Conservation (phyloP, 352 stramenopile species). For the Thalassiosira mediterranea region DNA sequence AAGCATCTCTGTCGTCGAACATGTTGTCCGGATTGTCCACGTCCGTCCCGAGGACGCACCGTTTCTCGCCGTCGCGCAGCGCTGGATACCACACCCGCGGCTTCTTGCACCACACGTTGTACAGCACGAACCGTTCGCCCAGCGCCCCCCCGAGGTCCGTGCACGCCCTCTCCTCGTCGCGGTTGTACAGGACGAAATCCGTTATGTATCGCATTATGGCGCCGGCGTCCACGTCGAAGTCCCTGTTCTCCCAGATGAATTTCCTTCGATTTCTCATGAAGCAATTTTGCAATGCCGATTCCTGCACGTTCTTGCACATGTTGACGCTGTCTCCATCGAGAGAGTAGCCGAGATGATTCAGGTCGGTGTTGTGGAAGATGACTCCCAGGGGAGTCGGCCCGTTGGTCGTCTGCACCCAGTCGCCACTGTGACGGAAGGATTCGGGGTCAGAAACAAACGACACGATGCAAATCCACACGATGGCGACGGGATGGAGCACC, state of each 20-base stretch:
- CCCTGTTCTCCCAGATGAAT: slow-evolving; percentile 39
- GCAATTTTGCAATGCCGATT: slow-evolving; percentile 18
- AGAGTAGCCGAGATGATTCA: slow-evolving; percentile 34
- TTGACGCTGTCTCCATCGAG: slow-evolving; percentile 32
- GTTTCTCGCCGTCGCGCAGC: background rate
- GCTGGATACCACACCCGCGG: background rate
- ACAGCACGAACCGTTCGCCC: slow-evolving; percentile 48
- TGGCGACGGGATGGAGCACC: slow-evolving; percentile 6
- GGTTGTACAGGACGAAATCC: slow-evolving; percentile 33
- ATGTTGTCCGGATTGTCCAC: background rate
- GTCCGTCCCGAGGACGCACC: background rate
- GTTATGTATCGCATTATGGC: slow-evolving; percentile 44
- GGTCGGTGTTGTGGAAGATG: slow-evolving; percentile 39
- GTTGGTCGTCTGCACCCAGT: slow-evolving; percentile 25
- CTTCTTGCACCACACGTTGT: slow-evolving; percentile 49
- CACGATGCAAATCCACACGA: too few relatives aligned
- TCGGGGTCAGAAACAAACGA: too few relatives aligned
- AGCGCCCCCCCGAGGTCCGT: slow-evolving; percentile 20
- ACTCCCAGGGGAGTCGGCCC: slow-evolving; percentile 30
- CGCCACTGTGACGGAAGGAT: too few relatives aligned
- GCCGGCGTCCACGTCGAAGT: slow-evolving; percentile 29
- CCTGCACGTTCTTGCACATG: slow-evolving; percentile 30
- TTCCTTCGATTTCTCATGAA: slow-evolving; percentile 32
- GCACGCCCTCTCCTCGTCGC: slow-evolving; percentile 24
- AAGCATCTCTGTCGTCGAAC: background rate